Evolutionary conservation across 2,329 filamentous ascomycete species (phyloP).

Genomic region (Ophiostoma novo-ulmi): DNA sequence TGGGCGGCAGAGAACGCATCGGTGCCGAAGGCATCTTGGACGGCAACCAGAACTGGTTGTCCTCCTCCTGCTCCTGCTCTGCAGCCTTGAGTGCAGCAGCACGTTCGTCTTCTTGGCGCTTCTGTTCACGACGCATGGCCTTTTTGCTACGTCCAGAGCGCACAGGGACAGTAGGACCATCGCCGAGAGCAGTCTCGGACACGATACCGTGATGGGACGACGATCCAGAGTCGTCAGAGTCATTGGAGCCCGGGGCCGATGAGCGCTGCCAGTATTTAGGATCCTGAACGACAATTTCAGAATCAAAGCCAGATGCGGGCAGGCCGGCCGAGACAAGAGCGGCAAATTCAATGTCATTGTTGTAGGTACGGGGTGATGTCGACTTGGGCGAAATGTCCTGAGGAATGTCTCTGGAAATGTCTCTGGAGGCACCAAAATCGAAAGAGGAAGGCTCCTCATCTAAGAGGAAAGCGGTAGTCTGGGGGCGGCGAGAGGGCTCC

Average conservation of each 20-base stretch:
- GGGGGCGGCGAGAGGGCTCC: conserved; percentile 23
- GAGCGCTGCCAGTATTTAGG: conserved; percentile 58
- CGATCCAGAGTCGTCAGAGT: conserved; percentile 29
- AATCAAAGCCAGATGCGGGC: conserved; percentile 64
- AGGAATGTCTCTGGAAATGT: not conserved
- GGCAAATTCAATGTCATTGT: conserved; percentile 61
- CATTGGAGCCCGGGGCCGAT: conserved; percentile 58
- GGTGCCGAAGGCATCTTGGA: conserved; percentile 7
- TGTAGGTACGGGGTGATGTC: not conserved
- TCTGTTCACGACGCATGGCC: conserved; percentile 18
- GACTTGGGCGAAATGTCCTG: not conserved
- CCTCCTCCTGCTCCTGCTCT: not conserved
- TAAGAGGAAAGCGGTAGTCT: conserved; percentile 3
- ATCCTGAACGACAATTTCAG: conserved; percentile 64
- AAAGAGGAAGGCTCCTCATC: conserved; percentile 13
- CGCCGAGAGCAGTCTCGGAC: conserved; percentile 28
- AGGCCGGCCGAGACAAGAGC: conserved; percentile 65
- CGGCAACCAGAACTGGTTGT: conserved; percentile 6
- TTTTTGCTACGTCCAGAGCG: conserved; percentile 23
- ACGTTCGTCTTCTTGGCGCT: conserved; percentile 32
- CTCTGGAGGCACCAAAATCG: too few species aligned
- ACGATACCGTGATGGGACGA: conserved; percentile 21
- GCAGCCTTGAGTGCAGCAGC: not conserved
- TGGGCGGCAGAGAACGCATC: not conserved
- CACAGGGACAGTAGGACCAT: conserved; percentile 16